Conservation (phyloP, 1,284 basidiomycete genomes). For the Dichomitus squalens region DNA sequence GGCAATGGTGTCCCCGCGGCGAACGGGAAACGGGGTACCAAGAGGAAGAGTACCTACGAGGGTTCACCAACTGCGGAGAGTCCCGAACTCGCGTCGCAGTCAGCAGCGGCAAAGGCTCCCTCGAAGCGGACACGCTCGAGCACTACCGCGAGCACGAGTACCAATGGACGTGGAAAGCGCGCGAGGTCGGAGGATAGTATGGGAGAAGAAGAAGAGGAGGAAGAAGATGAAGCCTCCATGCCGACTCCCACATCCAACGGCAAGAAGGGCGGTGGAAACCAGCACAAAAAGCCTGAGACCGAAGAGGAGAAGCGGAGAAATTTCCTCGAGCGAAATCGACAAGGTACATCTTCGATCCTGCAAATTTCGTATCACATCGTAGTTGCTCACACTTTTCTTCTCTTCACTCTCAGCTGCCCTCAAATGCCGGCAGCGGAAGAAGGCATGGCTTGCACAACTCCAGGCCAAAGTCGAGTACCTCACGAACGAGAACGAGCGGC, state of each 20-base stretch:
- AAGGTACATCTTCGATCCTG: conserved; percentile 58
- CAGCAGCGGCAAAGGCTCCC: conserved; percentile 21
- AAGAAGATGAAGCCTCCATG: conserved; percentile 40
- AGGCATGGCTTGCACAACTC: conserved; percentile 93
- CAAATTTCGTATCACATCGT: conserved; percentile 1
- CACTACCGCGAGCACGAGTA: conserved; percentile 24
- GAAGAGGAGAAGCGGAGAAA: conserved; percentile 96
- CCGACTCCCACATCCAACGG: conserved; percentile 21
- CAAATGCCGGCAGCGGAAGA: conserved; percentile 98
- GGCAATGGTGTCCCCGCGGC: conserved; percentile 21
- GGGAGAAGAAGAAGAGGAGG: conserved; percentile 54
- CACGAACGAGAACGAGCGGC: conserved; percentile 91
- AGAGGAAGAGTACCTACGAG: conserved; percentile 65
- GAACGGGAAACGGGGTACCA: conserved; percentile 57
- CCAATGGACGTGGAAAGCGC: conserved; percentile 25
- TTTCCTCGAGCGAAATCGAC: conserved; percentile 92
- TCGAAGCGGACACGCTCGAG: conserved; percentile 53
- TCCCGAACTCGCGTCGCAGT: conserved; percentile 35
- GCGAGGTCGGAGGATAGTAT: conserved; percentile 33
- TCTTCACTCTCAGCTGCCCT: conserved; percentile 72
- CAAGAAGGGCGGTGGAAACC: conserved; percentile 31
- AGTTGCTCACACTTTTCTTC: not conserved
- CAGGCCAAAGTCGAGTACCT: conserved; percentile 94
- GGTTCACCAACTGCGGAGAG: conserved; percentile 31
- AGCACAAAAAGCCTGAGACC: conserved; percentile 84